Percentiles rank a stretch among this genome's conserved stretches.
These are phyloP conservation scores for Daedaleopsis sinensis DNA, from an alignment of 768 basidiomycete species.

Conservation along the genomic window DNA sequence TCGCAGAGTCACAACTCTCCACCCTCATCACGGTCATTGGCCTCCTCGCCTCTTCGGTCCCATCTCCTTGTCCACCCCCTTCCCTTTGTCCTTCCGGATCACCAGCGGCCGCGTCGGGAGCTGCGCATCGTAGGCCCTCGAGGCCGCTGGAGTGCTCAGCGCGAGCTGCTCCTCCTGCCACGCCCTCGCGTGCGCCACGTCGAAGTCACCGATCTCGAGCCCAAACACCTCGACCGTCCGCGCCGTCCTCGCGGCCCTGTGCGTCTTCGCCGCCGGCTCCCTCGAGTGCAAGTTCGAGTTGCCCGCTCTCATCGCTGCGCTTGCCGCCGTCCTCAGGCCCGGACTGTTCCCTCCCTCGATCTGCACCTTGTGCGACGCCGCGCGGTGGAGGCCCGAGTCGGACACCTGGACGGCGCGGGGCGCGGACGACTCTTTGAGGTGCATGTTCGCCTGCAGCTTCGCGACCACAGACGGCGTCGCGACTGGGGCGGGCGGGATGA, in stretches of 20 bases:
- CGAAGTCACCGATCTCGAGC: not conserved
- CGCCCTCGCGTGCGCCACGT: not conserved
- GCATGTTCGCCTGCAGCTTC: constrained; percentile 2
- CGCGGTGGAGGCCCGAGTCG: not conserved
- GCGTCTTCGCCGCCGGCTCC: too few species aligned
- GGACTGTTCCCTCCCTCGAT: not conserved
- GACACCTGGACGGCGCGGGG: constrained; percentile 5
- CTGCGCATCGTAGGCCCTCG: not conserved
- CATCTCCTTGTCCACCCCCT: not conserved
- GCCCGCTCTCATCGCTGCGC: not conserved
- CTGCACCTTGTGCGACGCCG: not conserved
- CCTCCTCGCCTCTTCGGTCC: not conserved
- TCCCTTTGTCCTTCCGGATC: not conserved
- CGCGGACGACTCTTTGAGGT: constrained; percentile 1
- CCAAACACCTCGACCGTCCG: not conserved
- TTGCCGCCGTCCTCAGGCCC: not conserved
- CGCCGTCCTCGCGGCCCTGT: not conserved
- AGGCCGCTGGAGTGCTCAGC: not conserved
- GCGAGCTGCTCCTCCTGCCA: not conserved
- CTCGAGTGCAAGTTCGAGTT: too few species aligned
- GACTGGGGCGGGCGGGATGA: constrained; percentile 3
- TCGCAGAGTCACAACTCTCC: not conserved
- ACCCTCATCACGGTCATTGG: not conserved
- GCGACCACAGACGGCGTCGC: constrained; percentile 3
- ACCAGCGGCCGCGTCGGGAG: not conserved